Evolutionary conservation across 2,329 filamentous ascomycete species (phyloP), one percentile per base, ranked within the genome.

Genomic region (Aspergillus sp.): DNA sequence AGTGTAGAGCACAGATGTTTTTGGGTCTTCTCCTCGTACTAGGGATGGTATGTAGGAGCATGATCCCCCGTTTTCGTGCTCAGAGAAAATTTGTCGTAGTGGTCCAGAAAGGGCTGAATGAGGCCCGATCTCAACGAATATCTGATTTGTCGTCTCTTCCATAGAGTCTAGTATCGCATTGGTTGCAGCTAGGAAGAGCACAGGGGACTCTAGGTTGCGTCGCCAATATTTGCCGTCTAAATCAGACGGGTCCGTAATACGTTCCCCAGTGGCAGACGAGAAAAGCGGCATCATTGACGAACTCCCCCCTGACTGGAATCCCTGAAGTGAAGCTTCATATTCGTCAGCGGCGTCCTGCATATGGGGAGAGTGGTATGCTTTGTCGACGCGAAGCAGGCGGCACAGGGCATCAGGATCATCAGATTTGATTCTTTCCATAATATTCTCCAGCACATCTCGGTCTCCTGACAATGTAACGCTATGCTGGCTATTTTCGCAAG

Each of bases 71-170:
- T n/a, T 19, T 8, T 4, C 31, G 46, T 33, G 21, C 8, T 45
- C 25, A 8, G 55, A 37, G 3, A 63, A 35, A 2, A 66, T 65
- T 33, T 69, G 62, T 2, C 58, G 48, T 4, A 68, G 3, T 1
- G 76, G 75, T 0, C 70, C 72, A 5, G 61, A 62, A 1, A 78
- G 64, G 0, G 73, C 68, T 17, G 69, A 66, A 54, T 77, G 75
- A 1, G 76, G 73, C 0, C 76, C 73, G 37, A 73, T 55, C 43
- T 57, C 48, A 3, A 41, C 1, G n/a, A 51, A 50, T 17, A 17
- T 17, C 17, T 17, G 17, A 17, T 17, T 17, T 17, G 17, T 1
- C 17, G 17, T 17, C 1, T 17, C 17, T 17, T 17, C 17, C 17
- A 17, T 17, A 17, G 17, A 17, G 17, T 17, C 17, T 8, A 46